These are phyloP conservation scores for Hygrophila difformis DNA, from an alignment of 257 asterid genomes.

Conservation along the genomic window DNA sequence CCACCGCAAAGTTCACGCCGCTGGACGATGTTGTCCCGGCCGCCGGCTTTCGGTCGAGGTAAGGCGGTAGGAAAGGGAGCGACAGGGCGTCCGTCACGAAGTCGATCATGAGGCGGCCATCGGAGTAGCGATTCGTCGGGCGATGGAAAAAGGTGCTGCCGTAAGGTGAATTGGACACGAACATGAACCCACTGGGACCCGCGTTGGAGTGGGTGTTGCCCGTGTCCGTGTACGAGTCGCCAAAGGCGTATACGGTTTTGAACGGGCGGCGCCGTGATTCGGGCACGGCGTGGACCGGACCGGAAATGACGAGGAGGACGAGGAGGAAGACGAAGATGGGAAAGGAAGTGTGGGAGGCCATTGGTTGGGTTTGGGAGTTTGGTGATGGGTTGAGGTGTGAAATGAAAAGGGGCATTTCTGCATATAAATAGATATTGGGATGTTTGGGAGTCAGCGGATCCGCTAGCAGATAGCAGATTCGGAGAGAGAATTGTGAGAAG, in stretches of 20 bases:
- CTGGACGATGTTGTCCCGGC: slow-evolving; percentile 19
- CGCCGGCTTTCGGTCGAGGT: slow-evolving; percentile 14
- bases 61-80: slow-evolving; percentile 60
- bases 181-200: slow-evolving; percentile 63
- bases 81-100: slow-evolving; percentile 47
- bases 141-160: slow-evolving; percentile 77
- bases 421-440: too few relatives aligned
- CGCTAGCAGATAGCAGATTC: too few relatives aligned
- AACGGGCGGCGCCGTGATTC: too few relatives aligned
- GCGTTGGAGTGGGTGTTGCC: slow-evolving; percentile 72
- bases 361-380: too few relatives aligned
- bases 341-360: too few relatives aligned
- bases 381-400: too few relatives aligned
- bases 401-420: too few relatives aligned
- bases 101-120: slow-evolving; percentile 81
- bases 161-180: slow-evolving; percentile 70
- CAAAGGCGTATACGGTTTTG: slow-evolving; percentile 63
- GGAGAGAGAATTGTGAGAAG: too few relatives aligned
- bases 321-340: too few relatives aligned
- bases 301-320: too few relatives aligned
- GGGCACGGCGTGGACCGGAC: too few relatives aligned
- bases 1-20: slow-evolving; percentile 79
- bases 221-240: slow-evolving; percentile 91
- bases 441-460: too few relatives aligned
- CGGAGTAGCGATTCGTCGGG: slow-evolving; percentile 86